Conservation (phyloP, 2,329 filamentous ascomycete species). For the Seiridium unicorne region DNA sequence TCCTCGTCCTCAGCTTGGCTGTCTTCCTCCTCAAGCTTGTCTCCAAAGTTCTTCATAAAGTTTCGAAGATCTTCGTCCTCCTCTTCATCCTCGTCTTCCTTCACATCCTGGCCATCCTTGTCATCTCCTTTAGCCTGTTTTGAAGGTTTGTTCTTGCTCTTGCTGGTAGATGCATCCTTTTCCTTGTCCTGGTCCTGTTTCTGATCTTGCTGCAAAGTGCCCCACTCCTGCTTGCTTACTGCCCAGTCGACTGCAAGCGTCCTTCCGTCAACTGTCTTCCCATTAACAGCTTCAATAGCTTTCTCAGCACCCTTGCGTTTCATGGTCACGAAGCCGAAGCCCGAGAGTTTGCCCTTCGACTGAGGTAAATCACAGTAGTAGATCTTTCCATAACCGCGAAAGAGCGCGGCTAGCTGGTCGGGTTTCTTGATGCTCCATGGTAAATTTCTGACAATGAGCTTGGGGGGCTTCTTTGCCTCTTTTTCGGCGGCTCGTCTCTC, state of each 20-base stretch:
- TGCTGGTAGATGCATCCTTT: slow-evolving; percentile 25
- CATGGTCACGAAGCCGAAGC: slow-evolving; percentile 91
- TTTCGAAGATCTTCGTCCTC: slow-evolving; percentile 47
- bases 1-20: slow-evolving; percentile 43
- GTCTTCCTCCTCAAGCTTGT: slow-evolving; percentile 56
- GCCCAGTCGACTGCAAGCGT: slow-evolving; percentile 95
- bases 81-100: slow-evolving; percentile 32
- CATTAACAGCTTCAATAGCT: slow-evolving; percentile 82
- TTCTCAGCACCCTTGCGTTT: slow-evolving; percentile 86
- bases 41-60: slow-evolving; percentile 56
- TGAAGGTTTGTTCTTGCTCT: slow-evolving; percentile 37
- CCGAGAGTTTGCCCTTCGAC: slow-evolving; percentile 71
- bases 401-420: slow-evolving; percentile 76
- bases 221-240: slow-evolving; percentile 86
- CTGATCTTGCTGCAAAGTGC: slow-evolving; percentile 54
- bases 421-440: slow-evolving; percentile 93
- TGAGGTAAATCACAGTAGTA: slow-evolving; percentile 84
- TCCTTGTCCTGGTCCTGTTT: slow-evolving; percentile 26
- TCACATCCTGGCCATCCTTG: slow-evolving; percentile 20
- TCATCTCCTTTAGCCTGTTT: slow-evolving; percentile 30
- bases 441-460: slow-evolving; percentile 86
- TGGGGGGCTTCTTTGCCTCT: slow-evolving; percentile 62
- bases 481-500: slow-evolving; percentile 60
- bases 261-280: slow-evolving; percentile 84
- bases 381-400: slow-evolving; percentile 87